Percentiles rank a stretch among this genome's conserved stretches.
phyloP scores from a whole-genome alignment of 1,284 basidiomycete species.

The Leccinum pachyderme region DNA sequence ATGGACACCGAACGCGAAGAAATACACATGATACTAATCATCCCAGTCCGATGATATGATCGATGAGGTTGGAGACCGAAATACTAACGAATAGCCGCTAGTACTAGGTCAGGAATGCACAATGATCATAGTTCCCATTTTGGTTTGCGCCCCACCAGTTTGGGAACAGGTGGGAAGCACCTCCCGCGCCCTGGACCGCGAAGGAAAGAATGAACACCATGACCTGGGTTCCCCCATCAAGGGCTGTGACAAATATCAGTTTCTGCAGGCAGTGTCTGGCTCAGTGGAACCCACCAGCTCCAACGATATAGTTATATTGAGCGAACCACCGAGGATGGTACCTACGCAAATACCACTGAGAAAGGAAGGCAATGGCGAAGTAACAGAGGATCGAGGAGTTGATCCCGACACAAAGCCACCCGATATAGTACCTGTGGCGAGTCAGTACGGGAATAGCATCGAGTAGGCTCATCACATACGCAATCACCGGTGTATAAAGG shows the following conservation, averaged over 20 bases:
- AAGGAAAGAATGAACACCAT: conserved; percentile 73
- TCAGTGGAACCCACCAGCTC: conserved; percentile 35
- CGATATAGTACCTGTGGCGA: conserved; percentile 37
- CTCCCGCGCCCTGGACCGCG: conserved; percentile 69
- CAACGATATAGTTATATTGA: conserved; percentile 48
- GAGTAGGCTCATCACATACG: conserved; percentile 23
- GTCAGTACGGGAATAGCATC: conserved; percentile 7
- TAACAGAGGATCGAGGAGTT: conserved; percentile 43
- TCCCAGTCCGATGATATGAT: not conserved
- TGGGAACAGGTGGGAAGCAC: conserved; percentile 56
- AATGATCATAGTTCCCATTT: conserved; percentile 34
- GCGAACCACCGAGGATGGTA: conserved; percentile 56
- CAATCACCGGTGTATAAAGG: conserved; percentile 46
- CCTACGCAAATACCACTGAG: conserved; percentile 57
- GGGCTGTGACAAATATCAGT: conserved; percentile 31
- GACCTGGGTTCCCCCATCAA: conserved; percentile 63
- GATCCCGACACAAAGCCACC: conserved; percentile 50
- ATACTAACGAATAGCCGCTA: not conserved
- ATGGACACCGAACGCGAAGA: not conserved
- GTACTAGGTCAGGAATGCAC: conserved; percentile 19
- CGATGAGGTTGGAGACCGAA: not conserved
- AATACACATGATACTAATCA: not conserved
- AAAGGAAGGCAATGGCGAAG: conserved; percentile 52
- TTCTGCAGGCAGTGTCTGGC: not conserved
- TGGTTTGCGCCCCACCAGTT: conserved; percentile 55